Evolutionary conservation across 805 yeast species (phyloP).

Genomic region (Myxozyma melibiosi): DNA sequence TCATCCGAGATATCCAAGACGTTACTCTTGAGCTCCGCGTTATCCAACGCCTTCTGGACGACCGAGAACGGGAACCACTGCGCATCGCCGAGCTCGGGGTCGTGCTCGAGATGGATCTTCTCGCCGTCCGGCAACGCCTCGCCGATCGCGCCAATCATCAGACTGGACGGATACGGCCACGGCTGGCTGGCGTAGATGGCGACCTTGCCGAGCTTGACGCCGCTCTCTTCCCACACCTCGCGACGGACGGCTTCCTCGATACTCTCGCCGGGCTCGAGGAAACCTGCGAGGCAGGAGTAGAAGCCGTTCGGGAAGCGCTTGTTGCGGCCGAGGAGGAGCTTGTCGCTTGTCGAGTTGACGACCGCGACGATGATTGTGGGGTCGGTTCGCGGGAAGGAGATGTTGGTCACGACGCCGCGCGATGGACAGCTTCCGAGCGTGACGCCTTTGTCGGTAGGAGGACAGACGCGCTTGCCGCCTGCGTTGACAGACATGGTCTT

Average conservation of each 20-base stretch:
- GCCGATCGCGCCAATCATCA: slow-evolving; percentile 91
- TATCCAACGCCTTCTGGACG: slow-evolving; percentile 47
- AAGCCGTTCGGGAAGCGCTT: slow-evolving; percentile 55
- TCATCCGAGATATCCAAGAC: slow-evolving; percentile 20
- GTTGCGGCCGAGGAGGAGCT: slow-evolving; percentile 70
- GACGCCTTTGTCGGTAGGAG: slow-evolving; percentile 38
- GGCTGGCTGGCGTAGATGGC: slow-evolving; percentile 78
- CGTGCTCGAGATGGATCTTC: slow-evolving; percentile 70
- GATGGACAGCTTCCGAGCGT: slow-evolving; percentile 42
- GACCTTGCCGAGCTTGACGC: slow-evolving; percentile 64
- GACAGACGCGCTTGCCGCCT: slow-evolving; percentile 48
- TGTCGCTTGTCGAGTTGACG: slow-evolving; percentile 59
- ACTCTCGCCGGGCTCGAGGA: slow-evolving; percentile 93
- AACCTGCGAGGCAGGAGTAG: slow-evolving; percentile 89
- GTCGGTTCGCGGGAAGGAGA: slow-evolving; percentile 90
- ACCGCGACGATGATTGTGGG: slow-evolving; percentile 84
- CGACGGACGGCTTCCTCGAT: slow-evolving; percentile 84
- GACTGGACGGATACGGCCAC: slow-evolving; percentile 94
- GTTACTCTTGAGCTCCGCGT: slow-evolving; percentile 24
- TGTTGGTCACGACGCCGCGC: slow-evolving; percentile 60
- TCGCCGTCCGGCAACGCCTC: slow-evolving; percentile 72
- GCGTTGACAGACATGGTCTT: slow-evolving; percentile 46
- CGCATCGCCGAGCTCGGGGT: slow-evolving; percentile 78
- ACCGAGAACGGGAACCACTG: slow-evolving; percentile 72
- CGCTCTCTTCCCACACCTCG: slow-evolving; percentile 96